Percentiles rank a stretch among this genome's conserved stretches.
Conservation (phyloP, 2,329 filamentous ascomycete species). For the Keithomyces neogunnii region DNA sequence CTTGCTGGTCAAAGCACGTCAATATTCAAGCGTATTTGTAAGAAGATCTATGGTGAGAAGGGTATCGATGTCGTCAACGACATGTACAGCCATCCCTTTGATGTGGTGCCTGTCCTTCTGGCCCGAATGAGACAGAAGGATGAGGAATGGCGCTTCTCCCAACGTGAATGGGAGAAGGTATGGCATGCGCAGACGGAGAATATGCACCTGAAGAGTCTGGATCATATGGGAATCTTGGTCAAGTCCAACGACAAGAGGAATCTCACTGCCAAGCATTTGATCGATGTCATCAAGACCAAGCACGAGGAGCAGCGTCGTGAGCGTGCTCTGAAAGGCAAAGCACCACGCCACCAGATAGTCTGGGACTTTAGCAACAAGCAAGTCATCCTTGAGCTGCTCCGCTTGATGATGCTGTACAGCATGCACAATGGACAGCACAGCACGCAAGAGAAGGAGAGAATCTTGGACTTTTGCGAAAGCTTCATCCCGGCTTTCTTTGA, state of each 20-base stretch:
- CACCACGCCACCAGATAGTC: slow-evolving; percentile 63
- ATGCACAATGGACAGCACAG: slow-evolving; percentile 63
- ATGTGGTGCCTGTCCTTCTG: slow-evolving; percentile 81
- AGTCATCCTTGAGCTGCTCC: slow-evolving; percentile 54
- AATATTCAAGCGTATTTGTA: slow-evolving; percentile 93
- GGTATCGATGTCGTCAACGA: slow-evolving; percentile 81
- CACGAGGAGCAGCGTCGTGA: slow-evolving; percentile 81
- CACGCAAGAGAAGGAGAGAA: slow-evolving; percentile 62
- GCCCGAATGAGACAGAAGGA: slow-evolving; percentile 90
- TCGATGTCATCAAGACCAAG: slow-evolving; percentile 84
- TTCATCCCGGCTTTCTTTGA: slow-evolving; percentile 74
- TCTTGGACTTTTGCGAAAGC: slow-evolving; percentile 66
- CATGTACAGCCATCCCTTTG: slow-evolving; percentile 75
- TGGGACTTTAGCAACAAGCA: slow-evolving; percentile 67
- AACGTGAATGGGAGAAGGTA: slow-evolving; percentile 97
- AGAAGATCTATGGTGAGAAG: slow-evolving; percentile 92
- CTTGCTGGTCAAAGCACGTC: slow-evolving; percentile 90
- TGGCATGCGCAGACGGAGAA: slow-evolving; percentile 94
- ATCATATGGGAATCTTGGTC: slow-evolving; percentile 89
- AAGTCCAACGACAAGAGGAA: slow-evolving; percentile 87
- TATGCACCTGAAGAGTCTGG: slow-evolving; percentile 91
- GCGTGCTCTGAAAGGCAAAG: slow-evolving; percentile 52
- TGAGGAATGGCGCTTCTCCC: slow-evolving; percentile 95
- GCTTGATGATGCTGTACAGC: slow-evolving; percentile 56
- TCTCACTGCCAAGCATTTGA: slow-evolving; percentile 81